phyloP scores from a whole-genome alignment of 257 asterid genomes.

The Forsythia viridissima region DNA sequence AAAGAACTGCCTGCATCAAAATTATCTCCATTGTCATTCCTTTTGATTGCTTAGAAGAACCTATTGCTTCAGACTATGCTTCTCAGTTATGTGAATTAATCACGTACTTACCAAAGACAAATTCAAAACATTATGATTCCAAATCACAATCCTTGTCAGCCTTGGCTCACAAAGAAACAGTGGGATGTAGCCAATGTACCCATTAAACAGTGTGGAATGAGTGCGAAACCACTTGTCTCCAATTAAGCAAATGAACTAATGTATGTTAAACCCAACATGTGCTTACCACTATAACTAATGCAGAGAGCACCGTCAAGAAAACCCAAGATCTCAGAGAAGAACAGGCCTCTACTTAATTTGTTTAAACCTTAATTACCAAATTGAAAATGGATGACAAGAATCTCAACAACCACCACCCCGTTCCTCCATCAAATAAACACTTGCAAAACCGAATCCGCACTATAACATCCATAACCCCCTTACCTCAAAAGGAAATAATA shows the following conservation, averaged over 20 bases:
- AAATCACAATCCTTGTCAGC: not conserved
- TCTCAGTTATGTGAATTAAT: not conserved
- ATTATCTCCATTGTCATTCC: not conserved
- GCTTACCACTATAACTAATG: not conserved
- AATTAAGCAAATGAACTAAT: conserved; percentile 2
- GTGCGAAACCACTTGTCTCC: not conserved
- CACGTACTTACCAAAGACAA: not conserved
- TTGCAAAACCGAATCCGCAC: not conserved
- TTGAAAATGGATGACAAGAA: not conserved
- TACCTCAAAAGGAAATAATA: not conserved
- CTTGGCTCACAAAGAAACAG: not conserved
- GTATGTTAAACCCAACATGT: not conserved
- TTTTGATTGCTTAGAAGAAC: not conserved
- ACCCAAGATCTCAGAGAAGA: conserved; percentile 1
- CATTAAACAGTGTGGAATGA: not conserved
- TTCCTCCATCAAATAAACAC: no score
- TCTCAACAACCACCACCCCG: not conserved
- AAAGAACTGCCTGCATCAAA: not conserved
- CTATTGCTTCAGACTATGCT: not conserved
- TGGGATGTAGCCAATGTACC: not conserved
- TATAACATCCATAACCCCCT: not conserved
- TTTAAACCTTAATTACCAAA: not conserved
- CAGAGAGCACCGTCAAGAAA: not conserved
- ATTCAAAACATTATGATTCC: not conserved
- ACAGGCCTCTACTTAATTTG: not conserved